Evolutionary conservation across 352 stramenopile genomes (phyloP).

Genomic region (Pythium coloratum): DNA sequence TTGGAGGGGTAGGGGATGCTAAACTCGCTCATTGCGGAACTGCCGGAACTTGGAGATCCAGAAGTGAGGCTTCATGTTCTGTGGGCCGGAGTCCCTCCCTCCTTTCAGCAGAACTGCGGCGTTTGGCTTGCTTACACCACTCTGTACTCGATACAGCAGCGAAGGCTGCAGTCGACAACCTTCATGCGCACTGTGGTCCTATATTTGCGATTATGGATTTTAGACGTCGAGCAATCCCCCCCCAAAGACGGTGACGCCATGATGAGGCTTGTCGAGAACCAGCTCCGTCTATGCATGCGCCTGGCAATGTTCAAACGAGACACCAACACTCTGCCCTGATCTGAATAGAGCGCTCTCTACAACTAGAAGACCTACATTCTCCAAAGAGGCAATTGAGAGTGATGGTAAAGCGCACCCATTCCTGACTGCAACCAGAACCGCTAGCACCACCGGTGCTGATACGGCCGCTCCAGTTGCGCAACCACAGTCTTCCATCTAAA

Average conservation of each 20-base stretch:
- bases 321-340: background rate
- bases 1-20: background rate
- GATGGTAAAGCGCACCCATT: constrained; percentile 6
- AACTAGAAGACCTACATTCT: background rate
- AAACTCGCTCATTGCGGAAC: background rate
- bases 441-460: no score
- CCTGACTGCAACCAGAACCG: background rate
- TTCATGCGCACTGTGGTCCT: no score
- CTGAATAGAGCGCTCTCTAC: background rate
- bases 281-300: background rate
- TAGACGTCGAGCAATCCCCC: no score
- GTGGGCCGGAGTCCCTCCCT: no score
- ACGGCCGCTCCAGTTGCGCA: background rate
- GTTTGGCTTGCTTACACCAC: no score
- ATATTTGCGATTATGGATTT: no score
- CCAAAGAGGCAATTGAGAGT: background rate
- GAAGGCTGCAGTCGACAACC: no score
- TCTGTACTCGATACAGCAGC: no score
- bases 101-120: no score
- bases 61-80: no score
- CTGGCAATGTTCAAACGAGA: background rate
- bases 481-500: background rate
- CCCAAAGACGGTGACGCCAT: no score
- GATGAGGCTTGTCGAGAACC: background rate
- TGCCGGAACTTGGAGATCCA: background rate